Evolutionary conservation across 2,329 filamentous ascomycete genomes (phyloP).

Genomic region (Lizonia empirigonia): DNA sequence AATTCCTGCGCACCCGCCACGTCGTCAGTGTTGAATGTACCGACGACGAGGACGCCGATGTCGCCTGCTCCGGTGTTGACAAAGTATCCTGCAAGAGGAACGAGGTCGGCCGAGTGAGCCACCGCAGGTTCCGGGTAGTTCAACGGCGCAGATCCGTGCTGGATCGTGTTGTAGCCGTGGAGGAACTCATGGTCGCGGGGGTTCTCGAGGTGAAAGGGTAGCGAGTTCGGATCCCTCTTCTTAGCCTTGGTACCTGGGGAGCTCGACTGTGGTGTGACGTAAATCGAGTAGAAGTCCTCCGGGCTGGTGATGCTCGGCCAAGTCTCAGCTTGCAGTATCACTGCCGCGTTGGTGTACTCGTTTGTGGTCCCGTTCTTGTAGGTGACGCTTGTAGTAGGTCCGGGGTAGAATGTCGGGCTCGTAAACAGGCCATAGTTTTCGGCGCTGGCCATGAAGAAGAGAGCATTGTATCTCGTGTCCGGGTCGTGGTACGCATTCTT

Average conservation of each 20-base stretch:
- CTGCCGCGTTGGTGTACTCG: slow-evolving; percentile 39
- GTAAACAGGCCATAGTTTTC: slow-evolving; percentile 40
- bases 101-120: slow-evolving; percentile 36
- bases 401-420: slow-evolving; percentile 43
- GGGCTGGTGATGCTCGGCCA: slow-evolving; percentile 46
- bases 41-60: slow-evolving; percentile 54
- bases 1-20: slow-evolving; percentile 38
- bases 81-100: slow-evolving; percentile 55
- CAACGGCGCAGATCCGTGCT: slow-evolving; percentile 31
- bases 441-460: slow-evolving; percentile 46
- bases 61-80: slow-evolving; percentile 50
- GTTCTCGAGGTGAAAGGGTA: slow-evolving; percentile 37
- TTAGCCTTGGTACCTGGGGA: slow-evolving; percentile 21
- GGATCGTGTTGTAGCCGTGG: slow-evolving; percentile 22
- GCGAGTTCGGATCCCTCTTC: slow-evolving; percentile 31
- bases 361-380: slow-evolving; percentile 47
- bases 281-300: slow-evolving; percentile 49
- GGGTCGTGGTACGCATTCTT: slow-evolving; percentile 47
- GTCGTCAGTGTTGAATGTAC: slow-evolving; percentile 48
- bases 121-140: slow-evolving; percentile 48
- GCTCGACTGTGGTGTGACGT: slow-evolving; percentile 27
- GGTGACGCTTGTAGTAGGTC: slow-evolving; percentile 33
- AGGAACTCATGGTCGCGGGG: slow-evolving; percentile 39
- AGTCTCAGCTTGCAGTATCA: slow-evolving; percentile 26
- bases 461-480: slow-evolving; percentile 49